These are phyloP conservation scores for Thelonectria blattea DNA, from an alignment of 2,329 filamentous ascomycete species.

Conservation along the genomic window DNA sequence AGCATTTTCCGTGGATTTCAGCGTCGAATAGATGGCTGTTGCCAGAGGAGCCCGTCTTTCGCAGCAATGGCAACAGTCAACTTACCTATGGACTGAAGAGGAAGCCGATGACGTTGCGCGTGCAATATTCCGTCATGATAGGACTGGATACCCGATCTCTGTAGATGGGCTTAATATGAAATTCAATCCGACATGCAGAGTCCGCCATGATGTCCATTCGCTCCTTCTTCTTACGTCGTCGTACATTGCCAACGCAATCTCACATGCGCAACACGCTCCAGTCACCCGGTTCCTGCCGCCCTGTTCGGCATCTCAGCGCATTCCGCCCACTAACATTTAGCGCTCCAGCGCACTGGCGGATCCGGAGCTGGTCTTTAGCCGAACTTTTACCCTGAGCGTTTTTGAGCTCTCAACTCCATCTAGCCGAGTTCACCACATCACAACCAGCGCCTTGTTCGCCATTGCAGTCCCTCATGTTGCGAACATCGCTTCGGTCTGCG, in stretches of 20 bases:
- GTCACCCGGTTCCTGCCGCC: conserved; percentile 47
- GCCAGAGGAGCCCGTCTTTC: conserved; percentile 18
- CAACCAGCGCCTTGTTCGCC: conserved; percentile 46
- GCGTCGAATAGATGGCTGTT: conserved; percentile 40
- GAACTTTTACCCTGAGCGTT: conserved; percentile 53
- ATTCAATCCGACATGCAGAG: not conserved
- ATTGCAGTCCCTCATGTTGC: conserved; percentile 68
- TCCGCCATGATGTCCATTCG: not conserved
- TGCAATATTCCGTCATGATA: not conserved
- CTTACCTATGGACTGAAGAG: not conserved
- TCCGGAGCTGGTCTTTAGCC: conserved; percentile 46
- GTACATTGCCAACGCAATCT: not conserved
- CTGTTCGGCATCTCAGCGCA: conserved; percentile 24
- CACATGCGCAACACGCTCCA: not conserved
- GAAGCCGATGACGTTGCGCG: conserved; percentile 11
- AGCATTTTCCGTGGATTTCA: conserved; percentile 34
- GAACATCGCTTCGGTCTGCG: conserved; percentile 70
- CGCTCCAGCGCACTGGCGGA: conserved; percentile 24
- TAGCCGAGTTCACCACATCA: conserved; percentile 41
- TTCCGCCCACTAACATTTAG: conserved; percentile 28
- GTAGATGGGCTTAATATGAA: conserved; percentile 9
- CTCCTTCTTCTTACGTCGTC: not conserved
- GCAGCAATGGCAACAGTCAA: not conserved
- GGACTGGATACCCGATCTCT: not conserved
- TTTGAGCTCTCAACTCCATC: conserved; percentile 46